These are phyloP conservation scores for Cordia subcordata DNA, from an alignment of 257 asterid species.

Conservation along the genomic window DNA sequence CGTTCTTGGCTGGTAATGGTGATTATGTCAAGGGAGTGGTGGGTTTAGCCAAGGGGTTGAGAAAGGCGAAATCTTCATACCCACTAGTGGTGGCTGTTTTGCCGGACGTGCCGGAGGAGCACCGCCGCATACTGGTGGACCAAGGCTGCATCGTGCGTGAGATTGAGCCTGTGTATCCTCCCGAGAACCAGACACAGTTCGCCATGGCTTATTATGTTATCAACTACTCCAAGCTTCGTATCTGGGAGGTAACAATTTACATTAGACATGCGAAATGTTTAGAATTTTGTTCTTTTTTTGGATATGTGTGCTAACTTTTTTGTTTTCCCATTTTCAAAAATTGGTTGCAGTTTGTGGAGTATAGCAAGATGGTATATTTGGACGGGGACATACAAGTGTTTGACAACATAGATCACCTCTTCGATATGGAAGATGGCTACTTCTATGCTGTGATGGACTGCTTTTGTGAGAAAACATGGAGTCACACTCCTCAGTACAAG, in stretches of 20 bases:
- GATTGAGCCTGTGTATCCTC: conserved; percentile 24
- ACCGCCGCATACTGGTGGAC: conserved; percentile 12
- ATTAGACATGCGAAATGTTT: too few species aligned
- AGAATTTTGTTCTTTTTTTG: background rate
- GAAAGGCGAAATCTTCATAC: conserved; percentile 21
- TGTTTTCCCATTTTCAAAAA: background rate
- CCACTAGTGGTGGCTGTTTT: conserved; percentile 32
- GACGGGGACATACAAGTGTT: conserved; percentile 30
- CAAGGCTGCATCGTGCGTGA: conserved; percentile 30
- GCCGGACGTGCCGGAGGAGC: conserved; percentile 33
- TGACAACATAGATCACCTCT: conserved; percentile 26
- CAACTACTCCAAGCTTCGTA: conserved; percentile 25
- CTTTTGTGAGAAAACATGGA: conserved; percentile 21
- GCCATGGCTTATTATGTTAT: conserved; percentile 27
- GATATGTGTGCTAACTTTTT: background rate
- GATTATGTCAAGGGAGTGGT: conserved; percentile 35
- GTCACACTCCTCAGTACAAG: conserved; percentile 16
- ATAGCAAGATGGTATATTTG: conserved; percentile 27
- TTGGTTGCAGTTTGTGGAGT: conserved; percentile 28
- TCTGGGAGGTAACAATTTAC: conserved; percentile 39
- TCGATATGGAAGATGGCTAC: conserved; percentile 15
- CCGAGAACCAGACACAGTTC: conserved; percentile 10
- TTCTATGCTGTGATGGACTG: conserved; percentile 31
- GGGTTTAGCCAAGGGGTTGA: conserved; percentile 31
- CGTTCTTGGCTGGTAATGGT: conserved; percentile 30